Evolutionary conservation across 2,329 filamentous ascomycete species (phyloP).

Genomic region (Aplosporella prunicola): DNA sequence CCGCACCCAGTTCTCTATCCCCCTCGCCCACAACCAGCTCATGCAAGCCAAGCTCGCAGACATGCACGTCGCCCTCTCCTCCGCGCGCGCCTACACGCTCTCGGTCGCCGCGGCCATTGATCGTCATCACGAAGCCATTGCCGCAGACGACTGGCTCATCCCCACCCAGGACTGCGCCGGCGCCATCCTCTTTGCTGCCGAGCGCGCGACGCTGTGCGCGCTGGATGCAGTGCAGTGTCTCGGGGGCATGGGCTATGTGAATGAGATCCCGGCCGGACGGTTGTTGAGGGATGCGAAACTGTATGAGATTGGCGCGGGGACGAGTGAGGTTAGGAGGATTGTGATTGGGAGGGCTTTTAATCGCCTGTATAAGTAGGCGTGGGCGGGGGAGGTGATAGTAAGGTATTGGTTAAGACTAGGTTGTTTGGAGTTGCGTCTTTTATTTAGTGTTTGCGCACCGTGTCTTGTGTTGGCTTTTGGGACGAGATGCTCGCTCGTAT

Average conservation of each 20-base stretch:
- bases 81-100: conserved; percentile 80
- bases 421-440: no score
- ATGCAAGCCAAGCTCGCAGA: conserved; percentile 89
- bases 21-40: conserved; percentile 86
- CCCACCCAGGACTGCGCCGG: conserved; percentile 89
- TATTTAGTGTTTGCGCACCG: no score
- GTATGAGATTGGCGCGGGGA: conserved; percentile 96
- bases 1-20: conserved; percentile 76
- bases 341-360: conserved; percentile 91
- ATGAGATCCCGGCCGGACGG: conserved; percentile 85
- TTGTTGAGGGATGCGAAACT: conserved; percentile 70
- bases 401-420: no score
- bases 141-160: conserved; percentile 46
- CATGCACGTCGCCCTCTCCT: conserved; percentile 93
- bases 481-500: no score
- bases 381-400: no score
- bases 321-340: conserved; percentile 87
- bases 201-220: conserved; percentile 77
- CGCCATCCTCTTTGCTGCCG: conserved; percentile 85
- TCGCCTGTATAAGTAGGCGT: conserved; percentile 57
- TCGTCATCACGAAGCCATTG: conserved; percentile 37
- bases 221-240: conserved; percentile 86
- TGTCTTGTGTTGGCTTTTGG: no score
- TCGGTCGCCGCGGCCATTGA: conserved; percentile 71
- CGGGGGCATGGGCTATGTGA: conserved; percentile 91